A percentile compares a stretch with the other conserved stretches of the same genome.
Evolutionary conservation across 352 stramenopile species (phyloP).

Genomic region (Globisporangium nagaii): DNA sequence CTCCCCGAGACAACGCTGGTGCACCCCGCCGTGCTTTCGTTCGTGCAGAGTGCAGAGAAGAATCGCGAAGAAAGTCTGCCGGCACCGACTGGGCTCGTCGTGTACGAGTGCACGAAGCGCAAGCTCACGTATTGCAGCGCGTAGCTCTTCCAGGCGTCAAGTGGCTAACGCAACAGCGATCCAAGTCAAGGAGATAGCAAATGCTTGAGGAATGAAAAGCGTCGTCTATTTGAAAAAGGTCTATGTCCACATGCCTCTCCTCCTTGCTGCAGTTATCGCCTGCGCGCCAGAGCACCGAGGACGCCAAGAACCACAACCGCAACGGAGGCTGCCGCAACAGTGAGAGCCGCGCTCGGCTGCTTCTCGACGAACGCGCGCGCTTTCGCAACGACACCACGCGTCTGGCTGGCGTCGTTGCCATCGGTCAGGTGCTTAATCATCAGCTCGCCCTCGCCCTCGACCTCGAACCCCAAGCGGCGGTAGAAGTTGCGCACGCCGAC

Average conservation of each 20-base stretch:
- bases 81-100: background rate
- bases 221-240: conserved; percentile 6
- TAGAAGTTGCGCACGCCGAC: conserved; percentile 92
- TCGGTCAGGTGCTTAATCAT: conserved; percentile 81
- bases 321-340: background rate
- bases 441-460: conserved; percentile 78
- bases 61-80: background rate
- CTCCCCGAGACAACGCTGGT: background rate
- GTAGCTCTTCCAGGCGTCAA: too few species aligned
- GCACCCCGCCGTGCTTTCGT: background rate
- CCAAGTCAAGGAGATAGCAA: background rate
- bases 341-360: background rate
- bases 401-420: conserved; percentile 5
- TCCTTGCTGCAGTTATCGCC: background rate
- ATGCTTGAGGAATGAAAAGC: background rate
- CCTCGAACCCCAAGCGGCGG: conserved; percentile 80
- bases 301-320: conserved; percentile 3
- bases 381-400: conserved; percentile 6
- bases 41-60: conserved; percentile 1
- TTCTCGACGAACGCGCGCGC: conserved; percentile 2
- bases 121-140: background rate
- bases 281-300: conserved; percentile 4
- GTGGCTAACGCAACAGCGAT: background rate
- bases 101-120: conserved; percentile 7
- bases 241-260: background rate